Evolutionary conservation across 164 flowering plant species (phyloP).

Genomic region (Vitis labrusca): DNA sequence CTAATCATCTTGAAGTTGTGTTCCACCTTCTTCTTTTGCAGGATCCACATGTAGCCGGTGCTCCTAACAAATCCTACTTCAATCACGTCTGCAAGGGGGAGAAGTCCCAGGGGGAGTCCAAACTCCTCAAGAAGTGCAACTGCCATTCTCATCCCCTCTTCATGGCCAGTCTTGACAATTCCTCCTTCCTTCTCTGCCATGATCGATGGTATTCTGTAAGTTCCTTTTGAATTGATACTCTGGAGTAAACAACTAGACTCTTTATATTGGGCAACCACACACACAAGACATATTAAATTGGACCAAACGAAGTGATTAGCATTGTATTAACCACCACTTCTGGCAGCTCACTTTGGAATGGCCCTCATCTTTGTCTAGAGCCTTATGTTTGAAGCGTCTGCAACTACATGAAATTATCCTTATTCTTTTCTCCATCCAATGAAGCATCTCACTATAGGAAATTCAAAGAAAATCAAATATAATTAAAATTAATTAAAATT

Average conservation of each 20-base stretch:
- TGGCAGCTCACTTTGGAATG: background rate
- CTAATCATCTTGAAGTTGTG: constrained; percentile 33
- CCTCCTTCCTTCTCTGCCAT: constrained; percentile 31
- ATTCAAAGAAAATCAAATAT: no score
- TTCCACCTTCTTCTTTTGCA: constrained; percentile 33
- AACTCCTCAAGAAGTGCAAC: constrained; percentile 24
- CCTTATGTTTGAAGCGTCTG: background rate
- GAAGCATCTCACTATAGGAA: background rate
- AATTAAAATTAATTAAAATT: no score
- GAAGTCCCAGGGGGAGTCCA: constrained; percentile 34
- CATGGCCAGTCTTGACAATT: constrained; percentile 33
- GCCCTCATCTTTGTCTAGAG: constrained; percentile 5
- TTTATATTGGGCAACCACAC: background rate
- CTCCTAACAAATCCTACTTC: constrained; percentile 29
- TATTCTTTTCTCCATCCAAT: background rate
- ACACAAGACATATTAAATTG: constrained; percentile 7
- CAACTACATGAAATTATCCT: background rate
- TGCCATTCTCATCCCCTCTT: constrained; percentile 36
- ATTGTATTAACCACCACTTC: constrained; percentile 13
- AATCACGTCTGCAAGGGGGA: constrained; percentile 30
- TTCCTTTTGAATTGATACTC: background rate
- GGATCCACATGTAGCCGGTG: constrained; percentile 42
- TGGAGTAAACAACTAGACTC: background rate
- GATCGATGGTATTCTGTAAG: no score
- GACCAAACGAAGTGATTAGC: constrained; percentile 11